Base-by-base conservation (phyloP, 2,329 filamentous ascomycete genomes). In the Aspergillus melleus region DNA sequence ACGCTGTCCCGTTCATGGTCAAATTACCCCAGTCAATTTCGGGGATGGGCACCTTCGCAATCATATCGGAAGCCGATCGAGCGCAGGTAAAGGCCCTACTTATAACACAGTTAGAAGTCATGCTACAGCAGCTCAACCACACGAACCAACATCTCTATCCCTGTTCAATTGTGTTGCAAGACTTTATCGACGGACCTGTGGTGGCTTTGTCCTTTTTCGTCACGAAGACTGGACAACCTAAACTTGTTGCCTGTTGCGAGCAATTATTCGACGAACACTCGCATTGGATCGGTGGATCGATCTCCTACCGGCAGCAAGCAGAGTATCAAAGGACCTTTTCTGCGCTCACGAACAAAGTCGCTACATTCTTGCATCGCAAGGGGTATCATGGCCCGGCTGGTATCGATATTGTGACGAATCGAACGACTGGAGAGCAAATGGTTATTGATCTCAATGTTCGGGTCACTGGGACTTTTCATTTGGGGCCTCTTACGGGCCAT, bases 361-460 rank as follows among this genome's bases (percentile, higher is more conserved):
- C 51, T 10, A 29, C 19, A 14, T n/a, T 11, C 0, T 5, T 61
- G 16, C 59, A 58, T 49, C 19, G 6, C 9, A 44, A 54, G 11
- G 59, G 59, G 6, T 61, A 54, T 20, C 46, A 61, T 24, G 59
- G 59, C 10, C 54, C 59, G 4, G 46, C 20, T 3, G 59, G 59
- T 8, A 55, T 44, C 1, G 59, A 61, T 42, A 36, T 61, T 32
- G 54, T 61, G 44, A 52, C 44, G 1, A 49, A 58, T 22, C 19
- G 16, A 4, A n/a, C 8, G 2, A 26, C 20, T 4, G 59, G 51
- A 16, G 9, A 24, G n/a, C 55, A 44, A 9, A 4, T 47, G 3
- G 22, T 61, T 2, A 49, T 61, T 19, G 59, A 61, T 6, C 32
- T 61, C 8, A 61, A 61, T 24, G 51, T 46, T 6, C 59, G 59